A percentile compares a stretch with the other conserved stretches of the same genome.
Conservation (phyloP, 2,329 filamentous ascomycete species). For the Pezicula carpinea region DNA sequence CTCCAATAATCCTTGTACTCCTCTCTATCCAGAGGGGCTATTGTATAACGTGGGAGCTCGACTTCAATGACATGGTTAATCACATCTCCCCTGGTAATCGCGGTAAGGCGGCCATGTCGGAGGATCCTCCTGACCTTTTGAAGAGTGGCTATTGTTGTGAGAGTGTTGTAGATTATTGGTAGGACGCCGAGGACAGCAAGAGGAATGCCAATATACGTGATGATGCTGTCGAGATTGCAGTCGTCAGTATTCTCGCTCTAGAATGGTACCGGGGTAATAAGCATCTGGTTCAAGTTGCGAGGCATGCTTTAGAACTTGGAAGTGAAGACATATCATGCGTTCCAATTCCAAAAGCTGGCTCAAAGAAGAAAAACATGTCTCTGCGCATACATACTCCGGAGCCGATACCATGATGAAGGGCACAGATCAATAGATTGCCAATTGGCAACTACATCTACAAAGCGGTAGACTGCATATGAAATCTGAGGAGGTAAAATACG, state of each 20-base stretch:
- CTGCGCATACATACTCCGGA: conserved; percentile 2
- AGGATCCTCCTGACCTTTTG: conserved; percentile 57
- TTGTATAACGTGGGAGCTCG: conserved; percentile 59
- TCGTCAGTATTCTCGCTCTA: background rate
- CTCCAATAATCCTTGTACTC: conserved; percentile 54
- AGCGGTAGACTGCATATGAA: no score
- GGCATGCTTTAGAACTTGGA: no score
- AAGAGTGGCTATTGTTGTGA: conserved; percentile 53
- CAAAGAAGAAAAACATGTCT: no score
- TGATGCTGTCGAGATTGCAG: conserved; percentile 33
- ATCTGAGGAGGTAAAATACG: no score
- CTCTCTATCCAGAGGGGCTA: conserved; percentile 53
- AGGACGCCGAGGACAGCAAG: conserved; percentile 55
- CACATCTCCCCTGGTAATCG: conserved; percentile 57
- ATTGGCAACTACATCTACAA: no score
- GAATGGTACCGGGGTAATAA: background rate
- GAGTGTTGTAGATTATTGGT: conserved; percentile 62
- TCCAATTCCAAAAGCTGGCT: no score
- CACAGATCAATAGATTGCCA: background rate
- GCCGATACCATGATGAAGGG: conserved; percentile 10
- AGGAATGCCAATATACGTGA: conserved; percentile 53
- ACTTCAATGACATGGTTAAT: conserved; percentile 64
- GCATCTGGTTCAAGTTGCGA: no score
- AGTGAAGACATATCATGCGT: no score
- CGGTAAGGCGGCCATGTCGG: conserved; percentile 49